phyloP scores from a whole-genome alignment of 2,329 filamentous ascomycete species.

The Incumbomyces delicatus region DNA sequence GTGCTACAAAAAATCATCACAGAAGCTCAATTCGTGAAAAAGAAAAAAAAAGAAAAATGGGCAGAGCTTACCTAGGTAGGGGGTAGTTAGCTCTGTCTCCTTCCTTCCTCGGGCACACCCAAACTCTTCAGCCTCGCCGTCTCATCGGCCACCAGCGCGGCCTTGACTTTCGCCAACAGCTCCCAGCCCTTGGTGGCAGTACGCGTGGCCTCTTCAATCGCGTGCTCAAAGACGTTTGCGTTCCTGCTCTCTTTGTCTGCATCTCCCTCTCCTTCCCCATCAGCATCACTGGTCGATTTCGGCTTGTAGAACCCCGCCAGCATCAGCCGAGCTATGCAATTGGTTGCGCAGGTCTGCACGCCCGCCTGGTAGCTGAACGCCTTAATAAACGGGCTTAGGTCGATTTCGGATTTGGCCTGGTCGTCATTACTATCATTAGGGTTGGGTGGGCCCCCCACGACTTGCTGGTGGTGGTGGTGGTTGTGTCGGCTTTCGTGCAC shows the following conservation, averaged over 20 bases:
- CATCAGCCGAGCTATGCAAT: slow-evolving; percentile 41
- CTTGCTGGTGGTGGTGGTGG: no score
- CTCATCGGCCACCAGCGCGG: slow-evolving; percentile 35
- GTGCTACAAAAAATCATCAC: no score
- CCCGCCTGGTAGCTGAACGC: slow-evolving; percentile 47
- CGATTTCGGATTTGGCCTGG: slow-evolving; percentile 35
- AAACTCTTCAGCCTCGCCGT: slow-evolving; percentile 36
- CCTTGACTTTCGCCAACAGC: slow-evolving; percentile 37
- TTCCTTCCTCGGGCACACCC: slow-evolving; percentile 25
- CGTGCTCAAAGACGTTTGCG: slow-evolving; percentile 42
- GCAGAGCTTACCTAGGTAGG: no score
- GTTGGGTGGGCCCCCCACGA: no score
- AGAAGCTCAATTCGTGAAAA: no score
- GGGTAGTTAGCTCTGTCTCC: slow-evolving; percentile 4
- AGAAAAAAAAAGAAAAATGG: no score
- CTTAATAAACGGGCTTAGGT: slow-evolving; percentile 58
- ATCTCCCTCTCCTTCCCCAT: slow-evolving; percentile 41
- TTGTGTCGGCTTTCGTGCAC: slow-evolving; percentile 1
- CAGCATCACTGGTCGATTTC: slow-evolving; percentile 8
- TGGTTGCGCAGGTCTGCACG: slow-evolving; percentile 38
- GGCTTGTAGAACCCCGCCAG: slow-evolving; percentile 26
- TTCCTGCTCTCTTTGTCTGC: slow-evolving; percentile 26
- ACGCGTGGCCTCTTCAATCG: slow-evolving; percentile 39
- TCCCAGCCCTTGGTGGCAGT: slow-evolving; percentile 35
- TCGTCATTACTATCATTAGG: slow-evolving; percentile 2